Evolutionary conservation across 2,329 filamentous ascomycete species (phyloP).

Genomic region (Dactylonectria estremocensis): DNA sequence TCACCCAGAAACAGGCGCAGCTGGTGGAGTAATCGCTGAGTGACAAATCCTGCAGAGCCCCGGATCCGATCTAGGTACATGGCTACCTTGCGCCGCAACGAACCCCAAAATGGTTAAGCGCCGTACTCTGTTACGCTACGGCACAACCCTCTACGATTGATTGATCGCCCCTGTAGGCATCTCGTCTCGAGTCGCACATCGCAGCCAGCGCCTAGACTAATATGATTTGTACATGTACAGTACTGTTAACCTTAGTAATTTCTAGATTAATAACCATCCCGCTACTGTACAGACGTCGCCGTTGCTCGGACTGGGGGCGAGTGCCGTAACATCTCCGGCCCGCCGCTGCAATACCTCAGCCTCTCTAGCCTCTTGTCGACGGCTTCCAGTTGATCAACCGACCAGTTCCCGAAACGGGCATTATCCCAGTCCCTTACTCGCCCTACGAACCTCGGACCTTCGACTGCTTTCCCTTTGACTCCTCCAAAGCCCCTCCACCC

Average conservation of each 20-base stretch:
- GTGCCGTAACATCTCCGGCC: neutral
- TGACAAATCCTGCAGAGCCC: conserved; percentile 46
- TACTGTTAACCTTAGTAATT: too few relatives aligned
- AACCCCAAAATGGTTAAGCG: conserved; percentile 29
- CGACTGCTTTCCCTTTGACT: neutral
- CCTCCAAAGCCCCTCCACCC: conserved; percentile 19
- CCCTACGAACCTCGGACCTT: conserved; percentile 1
- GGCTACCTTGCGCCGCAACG: conserved; percentile 36
- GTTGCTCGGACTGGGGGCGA: conserved; percentile 32
- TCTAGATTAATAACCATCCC: too few relatives aligned
- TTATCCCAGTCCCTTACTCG: conserved; percentile 24
- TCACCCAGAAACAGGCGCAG: conserved; percentile 6
- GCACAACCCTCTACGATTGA: neutral
- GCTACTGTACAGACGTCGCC: neutral
- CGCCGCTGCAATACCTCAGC: neutral
- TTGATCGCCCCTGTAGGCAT: conserved; percentile 18
- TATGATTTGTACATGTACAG: too few relatives aligned
- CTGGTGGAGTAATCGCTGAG: conserved; percentile 21
- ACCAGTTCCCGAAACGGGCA: conserved; percentile 28
- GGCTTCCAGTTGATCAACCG: conserved; percentile 36
- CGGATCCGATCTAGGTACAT: conserved; percentile 45
- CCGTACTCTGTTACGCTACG: conserved; percentile 1
- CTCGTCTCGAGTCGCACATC: conserved; percentile 6
- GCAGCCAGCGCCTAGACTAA: too few relatives aligned
- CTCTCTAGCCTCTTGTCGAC: conserved; percentile 8